Percentiles rank a stretch among this genome's conserved stretches.
phyloP scores from a whole-genome alignment of 1,284 basidiomycete genomes.

The Microbotryum violaceum region DNA sequence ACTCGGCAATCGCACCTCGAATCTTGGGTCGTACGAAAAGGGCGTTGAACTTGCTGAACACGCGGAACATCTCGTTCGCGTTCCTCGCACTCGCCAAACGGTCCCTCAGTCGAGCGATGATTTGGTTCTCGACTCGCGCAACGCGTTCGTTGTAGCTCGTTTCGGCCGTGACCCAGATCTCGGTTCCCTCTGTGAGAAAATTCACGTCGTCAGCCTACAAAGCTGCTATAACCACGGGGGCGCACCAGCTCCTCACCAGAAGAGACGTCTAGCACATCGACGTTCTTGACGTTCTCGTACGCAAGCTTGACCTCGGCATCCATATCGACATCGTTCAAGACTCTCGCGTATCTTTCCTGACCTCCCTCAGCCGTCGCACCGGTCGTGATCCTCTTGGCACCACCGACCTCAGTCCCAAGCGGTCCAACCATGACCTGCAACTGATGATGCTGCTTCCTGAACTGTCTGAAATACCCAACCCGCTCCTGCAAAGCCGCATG shows the following conservation, averaged over 20 bases:
- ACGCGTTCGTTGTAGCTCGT: slow-evolving; percentile 97
- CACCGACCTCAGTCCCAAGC: slow-evolving; percentile 50
- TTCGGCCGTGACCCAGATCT: slow-evolving; percentile 95
- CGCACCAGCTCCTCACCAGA: slow-evolving; percentile 51
- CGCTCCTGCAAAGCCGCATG: slow-evolving; percentile 88
- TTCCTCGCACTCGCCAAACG: slow-evolving; percentile 90
- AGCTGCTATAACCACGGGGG: no score
- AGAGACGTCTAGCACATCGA: slow-evolving; percentile 91
- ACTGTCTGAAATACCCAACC: slow-evolving; percentile 76
- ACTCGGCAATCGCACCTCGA: slow-evolving; percentile 81
- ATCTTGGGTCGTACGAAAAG: slow-evolving; percentile 98
- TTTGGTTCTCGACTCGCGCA: slow-evolving; percentile 94
- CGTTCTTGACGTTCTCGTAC: slow-evolving; percentile 90
- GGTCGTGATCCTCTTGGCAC: slow-evolving; percentile 55
- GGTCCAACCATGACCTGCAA: slow-evolving; percentile 94
- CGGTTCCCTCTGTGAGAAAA: slow-evolving; percentile 69
- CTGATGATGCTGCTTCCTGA: slow-evolving; percentile 96
- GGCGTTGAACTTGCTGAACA: slow-evolving; percentile 97
- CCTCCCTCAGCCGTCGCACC: slow-evolving; percentile 42
- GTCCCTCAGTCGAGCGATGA: slow-evolving; percentile 86
- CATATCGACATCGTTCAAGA: slow-evolving; percentile 71
- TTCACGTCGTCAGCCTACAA: background rate
- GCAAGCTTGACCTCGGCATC: slow-evolving; percentile 70
- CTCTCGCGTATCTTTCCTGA: slow-evolving; percentile 33
- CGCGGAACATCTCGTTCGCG: slow-evolving; percentile 98